These are phyloP conservation scores for Nicotiana otophora DNA, from an alignment of 257 asterid genomes.

Conservation along the genomic window DNA sequence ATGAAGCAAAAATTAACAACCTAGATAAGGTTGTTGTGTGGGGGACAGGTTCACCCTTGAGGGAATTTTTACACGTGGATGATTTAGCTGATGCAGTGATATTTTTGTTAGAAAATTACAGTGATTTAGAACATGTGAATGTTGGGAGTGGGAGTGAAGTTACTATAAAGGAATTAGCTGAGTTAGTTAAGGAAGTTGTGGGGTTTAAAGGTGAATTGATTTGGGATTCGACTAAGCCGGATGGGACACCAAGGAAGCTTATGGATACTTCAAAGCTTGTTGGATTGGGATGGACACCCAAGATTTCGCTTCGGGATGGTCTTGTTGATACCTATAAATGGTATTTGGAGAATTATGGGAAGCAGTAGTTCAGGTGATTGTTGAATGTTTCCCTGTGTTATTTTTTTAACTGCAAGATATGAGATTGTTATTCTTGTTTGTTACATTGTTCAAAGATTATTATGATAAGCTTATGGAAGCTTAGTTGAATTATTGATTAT, in stretches of 20 bases:
- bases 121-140: conserved; percentile 80
- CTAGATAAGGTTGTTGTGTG: conserved; percentile 71
- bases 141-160: conserved; percentile 96
- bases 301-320: conserved; percentile 69
- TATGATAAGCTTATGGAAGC: neutral
- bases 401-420: neutral
- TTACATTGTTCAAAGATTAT: neutral
- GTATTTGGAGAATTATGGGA: conserved; percentile 63
- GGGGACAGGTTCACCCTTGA: conserved; percentile 88
- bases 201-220: conserved; percentile 73
- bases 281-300: conserved; percentile 81
- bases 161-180: conserved; percentile 75
- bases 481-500: neutral
- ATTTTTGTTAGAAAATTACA: conserved; percentile 62
- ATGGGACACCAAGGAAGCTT: conserved; percentile 95
- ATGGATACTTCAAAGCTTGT: conserved; percentile 84
- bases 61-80: conserved; percentile 89
- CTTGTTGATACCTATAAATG: conserved; percentile 64
- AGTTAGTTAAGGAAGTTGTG: conserved; percentile 79
- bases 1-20: conserved; percentile 53
- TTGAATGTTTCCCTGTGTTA: neutral
- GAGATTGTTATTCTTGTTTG: neutral
- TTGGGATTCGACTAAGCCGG: conserved; percentile 88
- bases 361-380: conserved; percentile 36
- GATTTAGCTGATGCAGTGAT: conserved; percentile 81